Conservation (phyloP, 164 flowering plant genomes). For the Euptelea pleiosperma region DNA sequence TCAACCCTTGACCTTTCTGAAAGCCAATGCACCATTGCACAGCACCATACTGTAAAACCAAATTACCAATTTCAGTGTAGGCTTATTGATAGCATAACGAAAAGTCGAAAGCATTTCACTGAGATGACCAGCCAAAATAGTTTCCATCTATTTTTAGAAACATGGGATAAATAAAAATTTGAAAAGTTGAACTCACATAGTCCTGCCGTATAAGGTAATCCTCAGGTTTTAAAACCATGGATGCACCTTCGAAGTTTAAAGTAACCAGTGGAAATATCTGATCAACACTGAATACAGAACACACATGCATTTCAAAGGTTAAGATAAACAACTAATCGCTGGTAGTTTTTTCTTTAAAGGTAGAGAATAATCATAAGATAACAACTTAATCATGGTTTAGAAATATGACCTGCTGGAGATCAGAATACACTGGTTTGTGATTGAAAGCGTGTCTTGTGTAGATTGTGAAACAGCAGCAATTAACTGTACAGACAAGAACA, state of each 20-base stretch:
- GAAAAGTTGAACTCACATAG: conserved; percentile 19
- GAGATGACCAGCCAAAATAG: conserved; percentile 1
- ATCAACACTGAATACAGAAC: conserved; percentile 39
- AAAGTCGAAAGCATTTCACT: too few relatives aligned
- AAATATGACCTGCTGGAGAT: conserved; percentile 52
- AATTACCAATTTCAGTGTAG: background rate
- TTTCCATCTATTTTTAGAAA: too few relatives aligned
- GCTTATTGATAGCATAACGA: too few relatives aligned
- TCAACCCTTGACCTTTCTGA: conserved; percentile 64
- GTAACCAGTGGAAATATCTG: conserved; percentile 67
- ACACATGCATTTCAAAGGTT: conserved; percentile 5
- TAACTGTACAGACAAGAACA: conserved; percentile 39
- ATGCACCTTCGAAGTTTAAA: conserved; percentile 75
- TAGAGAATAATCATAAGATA: background rate
- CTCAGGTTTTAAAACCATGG: conserved; percentile 63
- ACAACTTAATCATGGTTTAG: background rate
- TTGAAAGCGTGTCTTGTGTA: conserved; percentile 34
- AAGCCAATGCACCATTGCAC: conserved; percentile 85
- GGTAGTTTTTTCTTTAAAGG: background rate
- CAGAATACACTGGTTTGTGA: conserved; percentile 57
- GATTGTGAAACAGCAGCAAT: conserved; percentile 42
- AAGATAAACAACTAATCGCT: background rate
- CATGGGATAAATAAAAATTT: background rate
- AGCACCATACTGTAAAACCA: conserved; percentile 46
- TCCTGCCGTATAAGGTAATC: conserved; percentile 59